Evolutionary conservation across 2,329 filamentous ascomycete species (phyloP), one percentile per base, ranked within the genome.

Genomic region (Aspergillus carbonarius): DNA sequence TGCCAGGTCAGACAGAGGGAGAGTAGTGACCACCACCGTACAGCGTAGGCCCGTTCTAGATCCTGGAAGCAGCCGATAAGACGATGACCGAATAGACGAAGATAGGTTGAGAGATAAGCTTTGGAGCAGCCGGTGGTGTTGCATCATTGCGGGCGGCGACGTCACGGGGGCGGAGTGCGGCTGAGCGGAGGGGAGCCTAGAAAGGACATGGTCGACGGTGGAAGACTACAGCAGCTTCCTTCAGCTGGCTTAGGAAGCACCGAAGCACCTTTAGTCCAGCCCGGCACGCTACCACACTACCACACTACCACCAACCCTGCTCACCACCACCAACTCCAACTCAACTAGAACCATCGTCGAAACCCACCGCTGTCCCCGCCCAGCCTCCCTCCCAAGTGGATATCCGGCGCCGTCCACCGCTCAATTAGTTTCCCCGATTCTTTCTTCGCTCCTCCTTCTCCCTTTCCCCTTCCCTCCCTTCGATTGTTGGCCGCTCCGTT

Each of bases 361-460:
- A 59, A 59, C 57, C 58, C 56, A 57, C 62, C 54, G 47, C 37
- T 37, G 56, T 54, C 60, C 58, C 64, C 57, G 57, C 62, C 64
- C 61, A 66, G 59, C 62, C 62, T 65, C 59, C 62, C 48, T 51
- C 59, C 57, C 48, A 25, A 48, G 39, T 37, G 48, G 50, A 34
- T 51, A 55, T 51, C 25, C 55, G 49, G 51, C 52, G 25, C 23
- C 50, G 46, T 37, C 58, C 47, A 58, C 57, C 60, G 50, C 58
- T 58, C 56, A 66, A 63, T 30, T 53, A 53, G 50, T 54, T 44
- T 54, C 40, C 39, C 51, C 51, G 51, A 40, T 63, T 60, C 51
- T 59, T 62, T 55, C 51, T 42, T 23, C 46, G 32, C 39, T 34
- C 48, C 25, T 57, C 17, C 46, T 49, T 27, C 39, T 30, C 42